phyloP scores from a whole-genome alignment of 805 yeast genomes.

The Barnettozyma siamensis region DNA sequence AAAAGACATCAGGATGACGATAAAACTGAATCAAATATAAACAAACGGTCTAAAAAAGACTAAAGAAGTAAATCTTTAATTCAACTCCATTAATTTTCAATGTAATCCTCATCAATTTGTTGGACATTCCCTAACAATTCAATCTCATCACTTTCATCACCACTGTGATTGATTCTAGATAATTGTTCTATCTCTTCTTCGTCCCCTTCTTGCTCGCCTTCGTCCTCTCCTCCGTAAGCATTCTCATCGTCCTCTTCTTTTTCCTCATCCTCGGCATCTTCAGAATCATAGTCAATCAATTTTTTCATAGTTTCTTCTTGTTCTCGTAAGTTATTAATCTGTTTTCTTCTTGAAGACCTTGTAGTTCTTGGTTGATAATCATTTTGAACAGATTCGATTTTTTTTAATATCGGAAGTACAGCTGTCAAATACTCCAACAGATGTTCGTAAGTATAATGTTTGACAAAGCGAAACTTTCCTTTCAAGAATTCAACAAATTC shows the following conservation, averaged over 20 bases:
- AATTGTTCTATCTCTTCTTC: too few species aligned
- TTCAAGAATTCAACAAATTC: constrained; percentile 12
- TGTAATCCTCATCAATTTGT: background rate
- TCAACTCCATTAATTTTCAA: background rate
- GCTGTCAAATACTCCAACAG: constrained; percentile 12
- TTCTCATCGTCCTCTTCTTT: constrained; percentile 17
- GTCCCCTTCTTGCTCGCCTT: background rate
- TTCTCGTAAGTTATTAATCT: constrained; percentile 13
- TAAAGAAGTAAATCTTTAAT: constrained; percentile 2
- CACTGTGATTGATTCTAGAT: too few species aligned
- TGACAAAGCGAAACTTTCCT: constrained; percentile 1
- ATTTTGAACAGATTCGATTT: constrained; percentile 13
- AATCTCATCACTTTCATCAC: background rate
- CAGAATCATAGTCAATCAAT: constrained; percentile 12
- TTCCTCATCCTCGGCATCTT: constrained; percentile 6
- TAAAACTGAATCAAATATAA: constrained; percentile 10
- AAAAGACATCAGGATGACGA: constrained; percentile 6
- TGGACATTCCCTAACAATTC: background rate
- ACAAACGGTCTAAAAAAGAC: constrained; percentile 2
- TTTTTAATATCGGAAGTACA: constrained; percentile 12
- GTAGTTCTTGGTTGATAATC: constrained; percentile 12
- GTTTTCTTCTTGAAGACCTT: constrained; percentile 19
- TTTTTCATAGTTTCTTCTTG: constrained; percentile 13
- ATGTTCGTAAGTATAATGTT: constrained; percentile 6
- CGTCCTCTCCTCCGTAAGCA: background rate